Base-by-base conservation (phyloP, 2,329 filamentous ascomycete genomes). In the Penicillium sp. region DNA sequence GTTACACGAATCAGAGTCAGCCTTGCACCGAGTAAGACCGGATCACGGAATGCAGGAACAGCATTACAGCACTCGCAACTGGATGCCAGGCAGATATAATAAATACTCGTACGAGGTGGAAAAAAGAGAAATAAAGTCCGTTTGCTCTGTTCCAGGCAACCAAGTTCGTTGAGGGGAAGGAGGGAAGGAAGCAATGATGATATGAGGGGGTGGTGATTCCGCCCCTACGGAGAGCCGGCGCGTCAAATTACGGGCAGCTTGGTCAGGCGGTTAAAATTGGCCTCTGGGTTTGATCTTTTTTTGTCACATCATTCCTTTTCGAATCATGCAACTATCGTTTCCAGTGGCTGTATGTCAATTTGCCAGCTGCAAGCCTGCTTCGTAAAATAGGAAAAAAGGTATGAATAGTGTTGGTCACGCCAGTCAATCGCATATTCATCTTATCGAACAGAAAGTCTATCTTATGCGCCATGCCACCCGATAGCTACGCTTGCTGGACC, bases 71-170 rank as follows among this genome's bases (percentile, higher is more conserved):
- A 16, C 33, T 14, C 33, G 33, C 33, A 38, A 14, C 40, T 12
- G 18, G 18, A 18, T 11, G 40, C 40, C 18, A 23, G 40, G 7
- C 21, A 20, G 40, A 20, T 20, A 23, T 11, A 9, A 43, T 43
- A 43, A 21, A 23, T 43, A 43, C 9, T 51, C 24, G 18, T 23
- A 30, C 33, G 26, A 28, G 23, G 28, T 52, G 9, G 18, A 12
- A 47, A 21, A 21, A 54, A 38, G 42, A 46, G 21, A 33, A 43
- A 11, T 30, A 47, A 43, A 35, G 28, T 18, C 1, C n/a, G 6
- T 11, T 51, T n/a, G 21, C 18, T 26, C 38, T 24, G 45, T 24
- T 33, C 23, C 56, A 58, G 56, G 56, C 56, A 58, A 35, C 56
- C 56, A 20, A 45, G 56, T 58, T 58, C 30, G 33, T 26, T 28